Conservation (phyloP, 2,329 filamentous ascomycete species). For the Aspergillus pseudoviridinutans region DNA sequence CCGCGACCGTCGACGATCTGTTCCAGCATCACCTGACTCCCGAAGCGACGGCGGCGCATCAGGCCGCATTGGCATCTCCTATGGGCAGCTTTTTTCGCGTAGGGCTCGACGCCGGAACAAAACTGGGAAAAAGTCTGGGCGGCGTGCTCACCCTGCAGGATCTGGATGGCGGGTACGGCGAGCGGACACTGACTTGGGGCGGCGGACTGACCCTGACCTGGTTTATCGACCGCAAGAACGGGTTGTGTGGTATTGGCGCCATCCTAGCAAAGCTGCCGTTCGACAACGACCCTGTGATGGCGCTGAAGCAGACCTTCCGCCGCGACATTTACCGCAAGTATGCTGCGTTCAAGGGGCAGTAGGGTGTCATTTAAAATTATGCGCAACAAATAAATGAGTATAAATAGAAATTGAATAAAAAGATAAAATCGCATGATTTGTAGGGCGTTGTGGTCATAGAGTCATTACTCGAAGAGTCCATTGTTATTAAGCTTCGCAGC, state of each 20-base stretch:
- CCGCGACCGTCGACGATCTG: constrained; percentile 23
- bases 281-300: constrained; percentile 17
- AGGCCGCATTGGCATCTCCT: constrained; percentile 28
- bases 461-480: background rate
- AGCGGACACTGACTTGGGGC: constrained; percentile 44
- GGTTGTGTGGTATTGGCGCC: constrained; percentile 42
- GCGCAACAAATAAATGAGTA: too few relatives aligned
- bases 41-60: constrained; percentile 22
- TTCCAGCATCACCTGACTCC: constrained; percentile 25
- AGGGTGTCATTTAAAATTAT: background rate
- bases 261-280: constrained; percentile 39
- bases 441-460: too few relatives aligned
- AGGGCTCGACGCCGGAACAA: constrained; percentile 28
- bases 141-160: constrained; percentile 42
- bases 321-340: constrained; percentile 42
- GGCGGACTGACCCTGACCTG: constrained; percentile 46
- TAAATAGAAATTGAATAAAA: too few relatives aligned
- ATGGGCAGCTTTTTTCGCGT: constrained; percentile 36
- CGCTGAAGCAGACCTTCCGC: constrained; percentile 43
- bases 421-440: too few relatives aligned
- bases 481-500: background rate
- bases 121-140: constrained; percentile 40
- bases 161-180: constrained; percentile 43
- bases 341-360: constrained; percentile 27
- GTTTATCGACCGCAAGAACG: constrained; percentile 50